Evolutionary conservation across 2,329 filamentous ascomycete genomes (phyloP), one percentile per base, ranked within the genome.

Genomic region (Scedosporium apiospermum): DNA sequence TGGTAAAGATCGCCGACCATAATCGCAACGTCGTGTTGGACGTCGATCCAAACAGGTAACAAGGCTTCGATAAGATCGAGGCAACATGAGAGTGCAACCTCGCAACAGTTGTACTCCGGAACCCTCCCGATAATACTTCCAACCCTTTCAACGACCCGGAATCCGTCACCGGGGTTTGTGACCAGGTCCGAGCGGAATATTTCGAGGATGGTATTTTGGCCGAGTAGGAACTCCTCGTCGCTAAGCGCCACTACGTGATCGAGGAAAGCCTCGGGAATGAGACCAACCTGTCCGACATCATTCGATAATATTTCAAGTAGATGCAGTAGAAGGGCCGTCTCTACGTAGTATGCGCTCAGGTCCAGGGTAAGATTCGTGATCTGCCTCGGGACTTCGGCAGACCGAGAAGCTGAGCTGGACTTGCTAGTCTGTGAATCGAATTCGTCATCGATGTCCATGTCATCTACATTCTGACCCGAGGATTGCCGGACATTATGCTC

Each of bases 1-100:
- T 83, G 76, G 72, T 98, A 98, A 21, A 97, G 76, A 64, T 96
- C 88, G 21, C 86, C 82, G 3, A 88, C 90, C 49, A 83, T 80
- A 3, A 84, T 82, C n/a, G 81, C 81, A 2, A 96, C 77, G 1
- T 85, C 78, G 41, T 82, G 80, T 23, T 79, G 77, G 49, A 82
- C 78, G 23, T 83, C 78, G 1, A 80, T 75, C 90, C 90, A 95
- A 46, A 84, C 76, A 12, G 76, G 73, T 46, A 85, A 82, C 60
- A 91, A 80, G 42, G 82, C 84, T 60, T 82, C 77, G 71, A 96
- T 82, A 62, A 90, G 76, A 57, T 88, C 83, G 26, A 96, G 79
- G 65, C 86, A 88, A 18, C 87, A 77, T 55, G 81, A 82, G 58
- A 91, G 77, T 3, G 89, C 85, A 21, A 87, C 83, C 74, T 97